These are phyloP conservation scores for Punica granatum DNA, from an alignment of 345 rosid species.

Conservation along the genomic window DNA sequence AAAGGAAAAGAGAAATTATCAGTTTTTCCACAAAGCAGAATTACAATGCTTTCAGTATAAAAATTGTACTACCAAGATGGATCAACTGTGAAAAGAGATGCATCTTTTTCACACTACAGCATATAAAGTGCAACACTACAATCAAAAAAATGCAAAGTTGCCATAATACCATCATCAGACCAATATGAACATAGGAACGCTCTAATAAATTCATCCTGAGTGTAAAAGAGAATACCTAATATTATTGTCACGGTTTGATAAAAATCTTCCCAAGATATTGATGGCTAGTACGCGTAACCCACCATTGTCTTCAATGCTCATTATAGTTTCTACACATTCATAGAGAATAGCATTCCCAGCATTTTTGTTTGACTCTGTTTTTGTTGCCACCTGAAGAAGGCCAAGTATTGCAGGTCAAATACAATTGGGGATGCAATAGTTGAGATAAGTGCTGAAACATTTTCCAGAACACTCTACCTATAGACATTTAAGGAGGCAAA, in stretches of 20 bases:
- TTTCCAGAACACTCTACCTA: too few species aligned
- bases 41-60: background rate
- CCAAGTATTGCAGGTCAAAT: constrained; percentile 15
- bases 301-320: constrained; percentile 95
- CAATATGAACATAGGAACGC: constrained; percentile 1
- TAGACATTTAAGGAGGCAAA: too few species aligned
- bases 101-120: background rate
- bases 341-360: constrained; percentile 99
- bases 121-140: background rate
- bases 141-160: background rate
- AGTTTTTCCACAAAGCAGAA: background rate
- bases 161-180: background rate
- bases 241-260: constrained; percentile 98
- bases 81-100: background rate
- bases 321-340: constrained; percentile 95
- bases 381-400: constrained; percentile 79
- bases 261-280: constrained; percentile 92
- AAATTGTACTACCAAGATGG: background rate
- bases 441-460: background rate
- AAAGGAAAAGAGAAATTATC: background rate
- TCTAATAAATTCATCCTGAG: background rate
- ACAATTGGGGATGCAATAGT: background rate
- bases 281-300: constrained; percentile 99
- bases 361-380: constrained; percentile 96
- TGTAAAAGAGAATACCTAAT: constrained; percentile 52